Evolutionary conservation across 495 filamentous ascomycete species (phyloP), one percentile per base, ranked within the genome.

Genomic region (Aspergillus coremiiformis): DNA sequence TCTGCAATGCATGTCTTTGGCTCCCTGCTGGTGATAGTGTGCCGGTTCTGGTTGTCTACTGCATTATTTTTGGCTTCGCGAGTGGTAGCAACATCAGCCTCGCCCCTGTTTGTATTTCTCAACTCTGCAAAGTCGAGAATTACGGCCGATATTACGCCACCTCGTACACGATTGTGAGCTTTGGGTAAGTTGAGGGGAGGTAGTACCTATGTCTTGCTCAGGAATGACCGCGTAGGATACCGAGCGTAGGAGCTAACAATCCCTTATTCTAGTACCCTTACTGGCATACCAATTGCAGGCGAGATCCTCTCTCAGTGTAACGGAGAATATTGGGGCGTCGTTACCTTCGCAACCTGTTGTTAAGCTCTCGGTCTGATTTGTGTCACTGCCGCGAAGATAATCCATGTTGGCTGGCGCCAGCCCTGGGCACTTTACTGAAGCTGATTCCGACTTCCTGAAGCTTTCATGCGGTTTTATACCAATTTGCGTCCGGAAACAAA

Each of bases 71-170:
- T 67, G 92, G 92, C 3, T 92, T 96, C 61, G 83, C 82, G 12
- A 88, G 83, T 30, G 92, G 92, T 4, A 86, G 83, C 50, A 93
- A 93, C 54, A 85, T 97, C 50, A 84, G 83, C 21, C 66, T 97
- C 44, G 86, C 87, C 3, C 91, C 91, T 0, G 90, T 96, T 3
- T 95, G 90, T 59, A 80, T 97, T 10, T 90, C 90, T 5, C 89
- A 95, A 72, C 78, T 96, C 24, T 96, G 90, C 68, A 84, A 86
- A 48, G 88, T 90, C 4, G 80, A 90, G 49, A 74, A 91, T 46
- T 96, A 93, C 55, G 92, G 92, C 4, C 74, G 87, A 46, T 90
- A 87, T 55, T 95, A 84, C 58, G 86, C 90, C 14, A 93, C 90
- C 2, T 84, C 84, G 52, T 93, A 95, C 68, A 93, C 90, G 57